A percentile compares a stretch with the other conserved stretches of the same genome.
Conservation (phyloP, 441 rosid genomes). For the Metrosideros polymorpha region DNA sequence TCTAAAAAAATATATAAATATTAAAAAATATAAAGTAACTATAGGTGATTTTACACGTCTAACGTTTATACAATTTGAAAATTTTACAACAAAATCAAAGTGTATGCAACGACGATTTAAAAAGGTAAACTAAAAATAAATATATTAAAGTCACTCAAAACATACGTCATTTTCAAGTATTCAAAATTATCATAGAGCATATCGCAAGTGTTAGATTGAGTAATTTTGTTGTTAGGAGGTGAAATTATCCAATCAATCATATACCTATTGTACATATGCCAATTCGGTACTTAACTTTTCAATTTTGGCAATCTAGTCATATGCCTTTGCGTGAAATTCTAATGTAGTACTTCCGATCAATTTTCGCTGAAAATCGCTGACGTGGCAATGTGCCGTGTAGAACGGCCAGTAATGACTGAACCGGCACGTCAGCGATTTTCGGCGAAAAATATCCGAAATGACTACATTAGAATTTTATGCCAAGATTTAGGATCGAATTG, state of each 20-base stretch:
- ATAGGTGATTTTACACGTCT: neutral
- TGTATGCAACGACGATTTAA: neutral
- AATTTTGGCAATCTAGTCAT: accelerated
- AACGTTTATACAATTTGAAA: neutral
- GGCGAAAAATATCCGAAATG: accelerated
- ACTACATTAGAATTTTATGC: accelerated
- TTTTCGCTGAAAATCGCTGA: neutral
- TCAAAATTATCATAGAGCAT: neutral
- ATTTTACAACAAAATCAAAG: neutral
- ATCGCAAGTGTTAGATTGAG: neutral
- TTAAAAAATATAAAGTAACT: too few species aligned
- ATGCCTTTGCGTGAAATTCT: accelerated
- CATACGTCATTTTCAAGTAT: neutral
- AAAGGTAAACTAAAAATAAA: neutral
- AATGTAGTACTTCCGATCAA: accelerated
- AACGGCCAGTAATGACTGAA: neutral
- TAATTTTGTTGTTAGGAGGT: neutral
- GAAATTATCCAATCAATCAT: accelerated
- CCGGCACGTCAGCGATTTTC: neutral
- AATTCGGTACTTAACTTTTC: neutral
- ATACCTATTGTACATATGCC: accelerated
- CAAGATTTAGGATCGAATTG: neutral
- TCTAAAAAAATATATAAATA: too few species aligned
- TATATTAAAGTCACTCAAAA: neutral
- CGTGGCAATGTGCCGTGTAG: neutral